A percentile compares a stretch with the other conserved stretches of the same genome.
Conservation (phyloP, 805 yeast genomes). For the Candida bentonensis region DNA sequence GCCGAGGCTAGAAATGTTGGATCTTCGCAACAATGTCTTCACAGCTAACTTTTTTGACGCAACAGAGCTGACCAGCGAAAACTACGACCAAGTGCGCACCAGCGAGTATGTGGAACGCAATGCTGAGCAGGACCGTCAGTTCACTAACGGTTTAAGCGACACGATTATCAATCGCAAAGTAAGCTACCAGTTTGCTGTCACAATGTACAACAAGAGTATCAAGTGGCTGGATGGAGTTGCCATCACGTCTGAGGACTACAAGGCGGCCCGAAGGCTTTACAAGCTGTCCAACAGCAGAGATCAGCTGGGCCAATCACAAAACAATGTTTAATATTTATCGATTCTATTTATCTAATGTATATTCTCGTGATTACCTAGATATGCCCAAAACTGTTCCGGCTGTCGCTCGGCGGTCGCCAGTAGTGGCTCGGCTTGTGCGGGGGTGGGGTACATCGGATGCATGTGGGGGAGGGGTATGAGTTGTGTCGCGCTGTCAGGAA, state of each 20-base stretch:
- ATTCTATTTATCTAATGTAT: too few relatives aligned
- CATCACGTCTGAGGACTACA: background rate
- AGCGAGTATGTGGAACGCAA: background rate
- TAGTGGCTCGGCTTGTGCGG: too few relatives aligned
- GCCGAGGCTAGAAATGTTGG: background rate
- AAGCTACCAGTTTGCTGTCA: background rate
- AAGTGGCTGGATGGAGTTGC: background rate
- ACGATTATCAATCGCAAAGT: background rate
- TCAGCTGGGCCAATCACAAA: too few relatives aligned
- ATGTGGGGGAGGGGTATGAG: too few relatives aligned
- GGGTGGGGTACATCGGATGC: too few relatives aligned
- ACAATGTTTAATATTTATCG: too few relatives aligned
- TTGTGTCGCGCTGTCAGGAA: too few relatives aligned
- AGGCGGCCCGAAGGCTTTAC: background rate
- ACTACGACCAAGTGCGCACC: background rate
- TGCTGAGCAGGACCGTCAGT: background rate
- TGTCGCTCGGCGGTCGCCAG: too few relatives aligned
- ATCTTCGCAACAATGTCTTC: background rate
- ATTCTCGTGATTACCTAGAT: too few relatives aligned
- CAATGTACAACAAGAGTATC: constrained; percentile 1
- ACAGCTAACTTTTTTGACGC: background rate
- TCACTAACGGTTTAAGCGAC: background rate
- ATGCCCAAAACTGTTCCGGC: too few relatives aligned
- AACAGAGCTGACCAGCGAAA: background rate
- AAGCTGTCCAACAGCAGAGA: background rate